Percentiles rank a stretch among this genome's conserved stretches.
Evolutionary conservation across 192 early-diverging fungal genomes (phyloP).

Genomic region (Irineochytrium annulatum): DNA sequence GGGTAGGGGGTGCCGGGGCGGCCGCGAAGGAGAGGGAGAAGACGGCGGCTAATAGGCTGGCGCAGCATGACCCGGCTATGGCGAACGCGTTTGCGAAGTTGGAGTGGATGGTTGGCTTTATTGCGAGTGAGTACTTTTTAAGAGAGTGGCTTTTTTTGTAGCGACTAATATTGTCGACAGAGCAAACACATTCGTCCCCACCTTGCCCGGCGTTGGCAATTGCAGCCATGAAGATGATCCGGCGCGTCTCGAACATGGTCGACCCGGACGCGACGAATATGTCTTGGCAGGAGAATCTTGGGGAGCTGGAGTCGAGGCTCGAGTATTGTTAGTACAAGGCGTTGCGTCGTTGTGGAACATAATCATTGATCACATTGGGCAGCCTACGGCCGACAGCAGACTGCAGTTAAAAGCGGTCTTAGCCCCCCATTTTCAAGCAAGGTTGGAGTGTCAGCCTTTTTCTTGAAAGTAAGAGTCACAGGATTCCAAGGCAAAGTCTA

Average conservation of each 20-base stretch:
- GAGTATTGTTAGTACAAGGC: not conserved
- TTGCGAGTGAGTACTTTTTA: slow-evolving; percentile 1
- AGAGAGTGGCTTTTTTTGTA: not conserved
- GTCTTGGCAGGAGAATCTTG: slow-evolving; percentile 4
- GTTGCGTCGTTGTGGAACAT: not conserved
- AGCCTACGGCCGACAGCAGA: slow-evolving; percentile 7
- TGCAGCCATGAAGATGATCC: not conserved
- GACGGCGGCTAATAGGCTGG: not conserved
- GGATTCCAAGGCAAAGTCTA: not conserved
- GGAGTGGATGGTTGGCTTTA: slow-evolving; percentile 15
- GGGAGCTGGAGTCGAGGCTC: not conserved
- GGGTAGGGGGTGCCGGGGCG: not conserved
- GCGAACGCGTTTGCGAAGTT: slow-evolving; percentile 11
- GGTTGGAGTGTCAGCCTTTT: not conserved
- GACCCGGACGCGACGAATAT: slow-evolving; percentile 14
- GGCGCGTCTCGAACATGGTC: not conserved
- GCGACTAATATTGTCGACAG: not conserved
- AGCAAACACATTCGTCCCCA: not conserved
- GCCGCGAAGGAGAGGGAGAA: not conserved
- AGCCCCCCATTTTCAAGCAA: slow-evolving; percentile 3
- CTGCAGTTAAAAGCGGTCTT: not conserved
- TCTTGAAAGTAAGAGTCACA: slow-evolving; percentile 1
- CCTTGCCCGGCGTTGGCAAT: not conserved
- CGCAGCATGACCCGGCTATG: not conserved
- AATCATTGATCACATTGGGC: not conserved